Evolutionary conservation across 192 early-diverging fungal species (phyloP).

Genomic region (Gaertneriomyces sp.): DNA sequence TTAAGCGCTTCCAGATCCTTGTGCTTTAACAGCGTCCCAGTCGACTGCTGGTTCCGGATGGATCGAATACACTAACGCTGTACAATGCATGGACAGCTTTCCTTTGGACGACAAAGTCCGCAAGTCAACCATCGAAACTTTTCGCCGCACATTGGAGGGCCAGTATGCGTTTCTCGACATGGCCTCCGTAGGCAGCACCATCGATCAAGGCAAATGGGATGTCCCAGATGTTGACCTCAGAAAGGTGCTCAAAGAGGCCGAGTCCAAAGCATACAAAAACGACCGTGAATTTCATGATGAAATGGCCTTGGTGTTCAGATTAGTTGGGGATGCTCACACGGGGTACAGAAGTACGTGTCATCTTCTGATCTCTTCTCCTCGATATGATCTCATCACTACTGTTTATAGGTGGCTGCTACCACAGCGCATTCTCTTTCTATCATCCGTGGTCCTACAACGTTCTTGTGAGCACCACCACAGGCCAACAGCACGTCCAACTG

Average conservation of each 20-base stretch:
- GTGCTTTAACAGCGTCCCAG: neutral
- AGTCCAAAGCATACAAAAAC: slow-evolving; percentile 8
- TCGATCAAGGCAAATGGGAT: slow-evolving; percentile 22
- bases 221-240: slow-evolving; percentile 20
- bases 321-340: slow-evolving; percentile 24
- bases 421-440: slow-evolving; percentile 13
- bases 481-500: slow-evolving; percentile 12
- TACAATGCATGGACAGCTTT: slow-evolving; percentile 13
- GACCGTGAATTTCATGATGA: slow-evolving; percentile 23
- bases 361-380: no score
- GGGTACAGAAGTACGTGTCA: slow-evolving; percentile 2
- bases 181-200: slow-evolving; percentile 16
- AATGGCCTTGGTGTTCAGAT: slow-evolving; percentile 5
- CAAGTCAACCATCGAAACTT: slow-evolving; percentile 16
- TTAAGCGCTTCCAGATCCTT: neutral
- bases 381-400: no score
- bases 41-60: neutral
- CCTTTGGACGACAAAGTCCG: slow-evolving; percentile 19
- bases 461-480: slow-evolving; percentile 10
- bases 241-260: neutral
- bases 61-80: slow-evolving; percentile 6
- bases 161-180: slow-evolving; percentile 27
- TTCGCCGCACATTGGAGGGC: slow-evolving; percentile 9
- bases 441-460: slow-evolving; percentile 21
- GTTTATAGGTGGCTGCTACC: slow-evolving; percentile 9